Base-by-base conservation (phyloP, 306 rosid genomes). In the Sesbania bispinosa region DNA sequence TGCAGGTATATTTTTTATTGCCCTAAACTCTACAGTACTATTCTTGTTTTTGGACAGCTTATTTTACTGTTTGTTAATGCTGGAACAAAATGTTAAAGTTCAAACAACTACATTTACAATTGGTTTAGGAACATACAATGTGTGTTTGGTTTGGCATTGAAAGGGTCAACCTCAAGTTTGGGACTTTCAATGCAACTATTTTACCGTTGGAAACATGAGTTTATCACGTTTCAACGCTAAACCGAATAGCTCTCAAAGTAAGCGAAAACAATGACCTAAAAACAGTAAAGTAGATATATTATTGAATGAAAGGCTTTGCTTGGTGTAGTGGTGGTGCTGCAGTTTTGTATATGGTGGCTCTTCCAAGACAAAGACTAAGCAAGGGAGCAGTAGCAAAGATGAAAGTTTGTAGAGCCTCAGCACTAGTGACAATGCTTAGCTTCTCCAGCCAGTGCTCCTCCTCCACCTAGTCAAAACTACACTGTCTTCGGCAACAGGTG, bases 271-370 rank as follows among this genome's bases (percentile, higher is more conserved):
- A 30, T 14, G 19, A 18, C 14, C 47, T 14, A 2, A 18, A 45
- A 41, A 67, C 7, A 16, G 1, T 6, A 10, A 46, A 26, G 2
- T 15, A 23, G 29, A 29, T 29, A 39, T 63, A 51, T 8, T 9
- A 50, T 23, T 52, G 10, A 7, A 35, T n/a, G n/a, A n/a, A n/a
- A n/a, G n/a, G 11, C 39, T 67, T 79, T 69, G 38, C 68, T 75
- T 35, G 60, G 5, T 79, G 76, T 88, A 94, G n/a, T n/a, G 99
- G 92, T 91, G 67, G 90, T 94, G 46, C 82, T 88, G 39, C 79
- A 94, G 97, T 85, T 94, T 94, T 81, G 91, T 89, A 35, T 74
- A 94, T 76, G 96, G 96, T n/a, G n/a, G n/a, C 19, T 59, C 81
- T 20, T 53, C 83, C 30, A 90, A 91, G 84, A 67, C 65, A 26